Evolutionary conservation across 805 yeast genomes (phyloP).

Genomic region (Citeromyces nyonsensis): DNA sequence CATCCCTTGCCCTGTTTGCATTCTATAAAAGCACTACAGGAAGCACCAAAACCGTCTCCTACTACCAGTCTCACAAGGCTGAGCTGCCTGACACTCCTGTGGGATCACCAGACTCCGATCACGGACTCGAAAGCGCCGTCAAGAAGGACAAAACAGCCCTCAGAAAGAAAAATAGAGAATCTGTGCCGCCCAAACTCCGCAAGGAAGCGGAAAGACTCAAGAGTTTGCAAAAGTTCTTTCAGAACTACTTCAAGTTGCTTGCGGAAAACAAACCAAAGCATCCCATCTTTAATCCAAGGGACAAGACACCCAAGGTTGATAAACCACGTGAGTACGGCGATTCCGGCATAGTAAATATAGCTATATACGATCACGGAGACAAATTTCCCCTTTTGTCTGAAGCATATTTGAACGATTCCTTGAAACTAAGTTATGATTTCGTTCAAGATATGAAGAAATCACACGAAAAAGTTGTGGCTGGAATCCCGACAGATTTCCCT

Average conservation of each 20-base stretch:
- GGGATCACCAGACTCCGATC: no score
- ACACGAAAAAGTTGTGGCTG: constrained; percentile 27
- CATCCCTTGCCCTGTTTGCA: no score
- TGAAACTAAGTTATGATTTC: constrained; percentile 28
- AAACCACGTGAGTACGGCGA: constrained; percentile 11
- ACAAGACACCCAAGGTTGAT: constrained; percentile 1
- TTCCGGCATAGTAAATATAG: constrained; percentile 13
- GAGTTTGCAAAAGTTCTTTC: constrained; percentile 9
- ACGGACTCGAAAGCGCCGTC: no score
- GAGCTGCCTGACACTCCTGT: no score
- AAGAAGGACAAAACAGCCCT: no score
- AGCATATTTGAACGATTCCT: constrained; percentile 29
- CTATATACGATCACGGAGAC: constrained; percentile 13
- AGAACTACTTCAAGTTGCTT: constrained; percentile 7
- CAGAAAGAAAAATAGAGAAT: no score
- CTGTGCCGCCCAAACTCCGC: background rate
- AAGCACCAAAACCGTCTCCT: no score
- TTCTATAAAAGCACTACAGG: no score
- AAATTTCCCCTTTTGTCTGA: constrained; percentile 29
- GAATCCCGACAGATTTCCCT: constrained; percentile 20
- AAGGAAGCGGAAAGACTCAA: constrained; percentile 5
- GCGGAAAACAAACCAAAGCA: constrained; percentile 9
- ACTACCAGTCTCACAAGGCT: no score
- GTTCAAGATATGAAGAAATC: constrained; percentile 25
- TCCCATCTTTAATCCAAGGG: constrained; percentile 8